Evolutionary conservation across 768 basidiomycete species (phyloP), one percentile per base, ranked within the genome.

Genomic region (Termitomyces sp.): DNA sequence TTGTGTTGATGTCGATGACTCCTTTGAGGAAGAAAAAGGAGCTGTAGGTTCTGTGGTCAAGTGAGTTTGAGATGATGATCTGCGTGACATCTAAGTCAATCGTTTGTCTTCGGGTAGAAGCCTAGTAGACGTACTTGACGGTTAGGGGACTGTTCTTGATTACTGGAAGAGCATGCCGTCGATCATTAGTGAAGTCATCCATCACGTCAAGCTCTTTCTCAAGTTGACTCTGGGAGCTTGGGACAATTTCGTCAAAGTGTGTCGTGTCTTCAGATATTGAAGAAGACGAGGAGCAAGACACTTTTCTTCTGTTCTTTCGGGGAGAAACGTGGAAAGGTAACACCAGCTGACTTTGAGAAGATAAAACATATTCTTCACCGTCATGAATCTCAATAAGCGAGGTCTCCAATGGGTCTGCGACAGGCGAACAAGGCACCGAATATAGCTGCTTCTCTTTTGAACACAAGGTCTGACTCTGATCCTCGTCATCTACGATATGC

Each of bases 171-270:
- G 30, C 46, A 33, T 44, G 40, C 55, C 23, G 28, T 21, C 19
- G 45, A 42, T 42, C 53, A 38, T 40, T 28, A 53, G 50, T 55
- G 26, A 59, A 35, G 52, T 33, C 30, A 43, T 49, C 53, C 10
- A 61, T 63, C 6, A 67, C 58, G 23, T 42, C 61, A 26, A 76
- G 60, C 50, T 77, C 75, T n/a, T 59, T 58, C 57, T 80, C 78
- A 49, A 58, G 59, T 46, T 77, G 74, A 55, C 70, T 75, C 57
- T 79, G 79, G 33, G 78, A 80, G 55, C 75, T 80, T 15, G 73
- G 75, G n/a, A 79, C 66, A 9, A 68, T 50, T 49, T 75, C 73
- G 14, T 65, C 64, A 14, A 19, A 52, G 10, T 26, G 50, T 3
- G 31, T 37, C 11, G 19, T 50, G 30, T 50, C 50, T 38, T 57